phyloP scores from a whole-genome alignment of 129 eudicot species.

The Rutidosis leptorrhynchoides region DNA sequence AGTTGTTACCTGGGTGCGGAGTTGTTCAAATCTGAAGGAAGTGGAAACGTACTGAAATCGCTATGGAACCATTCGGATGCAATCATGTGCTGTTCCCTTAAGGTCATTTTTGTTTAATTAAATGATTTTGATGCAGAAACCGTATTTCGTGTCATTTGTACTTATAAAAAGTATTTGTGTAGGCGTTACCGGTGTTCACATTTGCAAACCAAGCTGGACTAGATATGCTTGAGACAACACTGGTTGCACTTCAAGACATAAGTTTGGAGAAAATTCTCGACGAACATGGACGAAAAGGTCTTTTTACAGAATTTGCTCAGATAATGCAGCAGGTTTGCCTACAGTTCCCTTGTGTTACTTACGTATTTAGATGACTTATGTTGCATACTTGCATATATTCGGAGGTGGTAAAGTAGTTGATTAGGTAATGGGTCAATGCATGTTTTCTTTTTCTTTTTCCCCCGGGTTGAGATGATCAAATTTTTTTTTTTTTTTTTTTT shows the following conservation, averaged over 20 bases:
- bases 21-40: constrained; percentile 68
- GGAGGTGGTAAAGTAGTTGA: constrained; percentile 5
- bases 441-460: too few relatives aligned
- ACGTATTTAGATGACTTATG: not conserved
- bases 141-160: not conserved
- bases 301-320: constrained; percentile 77
- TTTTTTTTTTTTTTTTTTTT: too few relatives aligned
- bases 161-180: constrained; percentile 2
- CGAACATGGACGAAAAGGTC: constrained; percentile 82
- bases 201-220: constrained; percentile 98
- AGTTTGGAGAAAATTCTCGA: constrained; percentile 78
- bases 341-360: not conserved
- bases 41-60: constrained; percentile 57
- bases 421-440: not conserved
- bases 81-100: constrained; percentile 83
- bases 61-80: constrained; percentile 94
- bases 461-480: too few relatives aligned
- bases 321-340: constrained; percentile 91
- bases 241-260: constrained; percentile 91
- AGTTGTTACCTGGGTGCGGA: constrained; percentile 82
- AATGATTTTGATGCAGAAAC: not conserved
- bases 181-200: constrained; percentile 81
- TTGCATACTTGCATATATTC: not conserved
- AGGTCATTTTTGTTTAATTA: constrained; percentile 45
- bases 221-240: constrained; percentile 96